phyloP scores from a whole-genome alignment of 345 rosid species.

The Bretschneidera sinensis region DNA sequence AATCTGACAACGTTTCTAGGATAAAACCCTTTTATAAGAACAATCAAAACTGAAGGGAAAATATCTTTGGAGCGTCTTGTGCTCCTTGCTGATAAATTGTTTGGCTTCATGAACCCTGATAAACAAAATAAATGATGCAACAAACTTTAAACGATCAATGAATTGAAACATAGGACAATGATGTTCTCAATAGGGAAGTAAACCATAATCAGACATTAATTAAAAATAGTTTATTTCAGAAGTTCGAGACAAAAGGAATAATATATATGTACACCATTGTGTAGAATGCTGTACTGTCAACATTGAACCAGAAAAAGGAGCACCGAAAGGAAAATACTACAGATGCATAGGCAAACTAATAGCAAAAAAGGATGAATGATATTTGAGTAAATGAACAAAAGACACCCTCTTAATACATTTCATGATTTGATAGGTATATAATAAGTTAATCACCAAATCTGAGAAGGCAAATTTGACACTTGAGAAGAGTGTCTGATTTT shows the following conservation, averaged over 20 bases:
- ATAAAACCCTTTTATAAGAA: conserved; percentile 44
- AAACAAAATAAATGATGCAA: conserved; percentile 10
- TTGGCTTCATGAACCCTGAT: conserved; percentile 45
- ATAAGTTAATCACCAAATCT: no score
- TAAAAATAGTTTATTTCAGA: neutral
- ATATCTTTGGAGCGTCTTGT: conserved; percentile 35
- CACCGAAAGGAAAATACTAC: neutral
- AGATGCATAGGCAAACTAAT: neutral
- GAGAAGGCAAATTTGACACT: no score
- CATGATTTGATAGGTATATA: no score
- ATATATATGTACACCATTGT: neutral
- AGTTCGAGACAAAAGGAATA: neutral
- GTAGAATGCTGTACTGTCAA: neutral
- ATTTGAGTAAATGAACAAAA: no score
- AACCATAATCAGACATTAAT: neutral
- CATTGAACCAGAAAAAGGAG: neutral
- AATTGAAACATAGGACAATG: neutral
- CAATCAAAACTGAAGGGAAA: conserved; percentile 20
- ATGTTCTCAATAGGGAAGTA: neutral
- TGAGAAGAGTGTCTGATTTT: no score
- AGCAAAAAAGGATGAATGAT: neutral
- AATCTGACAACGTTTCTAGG: conserved; percentile 54
- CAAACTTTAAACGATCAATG: neutral
- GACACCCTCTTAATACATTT: no score
- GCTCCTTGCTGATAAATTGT: conserved; percentile 32